Evolutionary conservation across 352 stramenopile species (phyloP), one percentile per base, ranked within the genome.

Genomic region (Peronospora tabacina): DNA sequence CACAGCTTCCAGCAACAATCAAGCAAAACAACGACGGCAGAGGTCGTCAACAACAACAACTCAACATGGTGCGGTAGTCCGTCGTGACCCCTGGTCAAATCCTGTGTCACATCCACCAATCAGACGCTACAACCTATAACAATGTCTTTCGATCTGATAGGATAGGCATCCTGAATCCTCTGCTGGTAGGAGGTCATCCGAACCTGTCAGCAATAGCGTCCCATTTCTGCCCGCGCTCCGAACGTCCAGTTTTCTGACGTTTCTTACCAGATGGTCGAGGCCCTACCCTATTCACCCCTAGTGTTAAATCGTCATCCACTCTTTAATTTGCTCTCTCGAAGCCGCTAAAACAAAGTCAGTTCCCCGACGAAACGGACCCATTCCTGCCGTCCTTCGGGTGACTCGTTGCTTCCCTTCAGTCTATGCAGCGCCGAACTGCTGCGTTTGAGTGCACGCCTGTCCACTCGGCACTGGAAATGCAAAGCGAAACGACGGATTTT

Each of bases 401-500:
- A 32, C 7, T 32, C 28, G 26, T 35, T 32, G 58, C 43, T 51
- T 41, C 30, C 22, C 28, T 20, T 13, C 42, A 17, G 55, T 63
- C 44, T 11, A 69, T 66, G 61, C 55, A 69, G 44, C 55, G 36
- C 33, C 56, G 66, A 38, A 55, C 55, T 43, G 26, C 51, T 40
- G 43, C 55, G 15, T 66, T 66, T 41, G 53, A 58, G 45, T 48
- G 52, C 22, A 65, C 52, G 24, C 57, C 48, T 32, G 45, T 52
- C 33, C 48, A 66, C 34, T 53, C 57, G 10, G 19, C 47, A 26
- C 52, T 70, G 43, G 56, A 66, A n/a, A 68, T 68, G 62, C 68
- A 58, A 33, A 71, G 62, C 30, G 62, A 71, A 24, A 39, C 53
- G 28, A 71, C 75, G 3, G 67, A 82, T 54, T 88, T 85, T 41